A percentile compares a stretch with the other conserved stretches of the same genome.
These are phyloP conservation scores for Pulveroboletus frians DNA, from an alignment of 768 basidiomycete species.

Conservation along the genomic window DNA sequence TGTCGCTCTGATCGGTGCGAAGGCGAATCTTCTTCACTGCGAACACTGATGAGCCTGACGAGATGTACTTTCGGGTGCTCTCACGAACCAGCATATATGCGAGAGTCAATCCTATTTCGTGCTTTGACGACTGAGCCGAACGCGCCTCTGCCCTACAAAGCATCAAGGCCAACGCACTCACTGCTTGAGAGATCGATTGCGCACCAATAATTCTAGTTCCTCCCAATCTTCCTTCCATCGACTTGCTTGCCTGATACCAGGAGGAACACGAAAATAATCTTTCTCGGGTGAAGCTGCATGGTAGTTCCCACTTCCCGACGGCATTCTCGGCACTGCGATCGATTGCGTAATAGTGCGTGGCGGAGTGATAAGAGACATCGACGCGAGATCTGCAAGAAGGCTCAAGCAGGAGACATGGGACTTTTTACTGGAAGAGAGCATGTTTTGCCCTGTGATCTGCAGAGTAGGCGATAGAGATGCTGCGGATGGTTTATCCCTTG, in stretches of 20 bases:
- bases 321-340: constrained; percentile 34
- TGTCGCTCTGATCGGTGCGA: constrained; percentile 70
- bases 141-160: constrained; percentile 70
- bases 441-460: constrained; percentile 47
- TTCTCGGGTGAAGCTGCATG: constrained; percentile 56
- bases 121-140: constrained; percentile 97
- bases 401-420: constrained; percentile 50
- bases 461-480: constrained; percentile 51
- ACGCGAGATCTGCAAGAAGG: constrained; percentile 54
- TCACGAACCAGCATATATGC: constrained; percentile 72
- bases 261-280: constrained; percentile 49
- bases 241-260: constrained; percentile 50
- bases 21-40: constrained; percentile 87
- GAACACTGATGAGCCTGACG: not conserved
- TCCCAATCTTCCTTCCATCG: constrained; percentile 95
- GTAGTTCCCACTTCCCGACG: constrained; percentile 37
- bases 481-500: constrained; percentile 20
- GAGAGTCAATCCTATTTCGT: constrained; percentile 77
- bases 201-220: constrained; percentile 78
- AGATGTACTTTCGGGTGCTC: not conserved
- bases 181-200: not conserved
- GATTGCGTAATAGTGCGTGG: constrained; percentile 13
- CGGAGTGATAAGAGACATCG: constrained; percentile 31
- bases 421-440: constrained; percentile 58
- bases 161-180: not conserved